Evolutionary conservation across 2,329 filamentous ascomycete genomes (phyloP), one percentile per base, ranked within the genome.

Genomic region (Penicillium sp.): DNA sequence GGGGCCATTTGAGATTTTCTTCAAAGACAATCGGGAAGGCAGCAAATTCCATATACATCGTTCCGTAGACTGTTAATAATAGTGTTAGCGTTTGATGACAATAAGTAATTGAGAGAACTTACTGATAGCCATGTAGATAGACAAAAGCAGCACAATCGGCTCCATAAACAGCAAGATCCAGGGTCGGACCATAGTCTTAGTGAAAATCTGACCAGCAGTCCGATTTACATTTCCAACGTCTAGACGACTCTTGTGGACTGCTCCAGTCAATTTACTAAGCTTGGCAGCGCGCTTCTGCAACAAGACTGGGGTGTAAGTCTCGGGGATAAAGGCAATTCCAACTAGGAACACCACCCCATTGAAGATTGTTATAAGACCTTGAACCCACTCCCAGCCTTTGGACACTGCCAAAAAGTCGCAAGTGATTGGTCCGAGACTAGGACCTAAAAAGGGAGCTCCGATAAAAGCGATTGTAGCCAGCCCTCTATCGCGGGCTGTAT

Each of bases 11-110:
- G 10, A 78, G 78, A 29, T 67, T 64, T 19, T 70, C 68, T 61
- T 77, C 68, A 41, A 76, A 82, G 4, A 81, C 72, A n/a, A 79
- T 78, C 0, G 78, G 79, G 56, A 79, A 81, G 4, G 79, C 79
- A 36, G 76, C 73, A 59, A 82, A 81, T 49, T 79, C 66, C 61
- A 81, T 77, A 59, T 81, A 82, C 29, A 81, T 71, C 6, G 78
- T 75, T 6, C 79, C 76, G 54, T 81, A 82, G 1, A 76, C 71
- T 56, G 80, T 45, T 3, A 0, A 39, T 6, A 10, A 6, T 8
- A 3, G 3, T 9, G 2, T 6, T 19, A 35, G 50, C 2, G 6
- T 17, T 19, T 35, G 9, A 45, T 13, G 17, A n/a, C 10, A 17
- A 19, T 12, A 12, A 42, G 17, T 2, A 25, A 41, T 3, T 5